These are phyloP conservation scores for Hypoxylon sp. DNA, from an alignment of 2,329 filamentous ascomycete species.

Conservation along the genomic window DNA sequence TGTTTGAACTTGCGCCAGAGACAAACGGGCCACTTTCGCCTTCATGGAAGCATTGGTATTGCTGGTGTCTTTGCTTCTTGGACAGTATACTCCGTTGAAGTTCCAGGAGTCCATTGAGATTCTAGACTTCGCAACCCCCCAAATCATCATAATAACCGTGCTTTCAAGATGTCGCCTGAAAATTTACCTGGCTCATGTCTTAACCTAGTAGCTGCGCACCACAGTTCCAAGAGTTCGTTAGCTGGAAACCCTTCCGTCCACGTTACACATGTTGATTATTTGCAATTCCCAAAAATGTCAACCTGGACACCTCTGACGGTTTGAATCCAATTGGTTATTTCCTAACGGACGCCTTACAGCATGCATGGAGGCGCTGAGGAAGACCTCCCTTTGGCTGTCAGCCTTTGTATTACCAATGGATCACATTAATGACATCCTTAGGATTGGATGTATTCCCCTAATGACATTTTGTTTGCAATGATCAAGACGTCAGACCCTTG, in stretches of 20 bases:
- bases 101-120: slow-evolving; percentile 17
- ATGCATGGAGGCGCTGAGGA: slow-evolving; percentile 37
- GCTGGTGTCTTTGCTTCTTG: slow-evolving; percentile 29
- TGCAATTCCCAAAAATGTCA: slow-evolving; percentile 4
- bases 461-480: slow-evolving; percentile 33
- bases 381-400: slow-evolving; percentile 33
- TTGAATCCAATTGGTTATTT: slow-evolving; percentile 36
- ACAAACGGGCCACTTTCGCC: slow-evolving; percentile 16
- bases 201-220: neutral
- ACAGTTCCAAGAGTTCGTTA: slow-evolving; percentile 2
- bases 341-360: slow-evolving; percentile 24
- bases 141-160: slow-evolving; percentile 12
- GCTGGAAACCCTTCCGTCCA: slow-evolving; percentile 3
- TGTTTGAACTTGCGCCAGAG: slow-evolving; percentile 17
- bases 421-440: slow-evolving; percentile 19
- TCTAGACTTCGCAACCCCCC: slow-evolving; percentile 39
- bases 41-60: slow-evolving; percentile 33
- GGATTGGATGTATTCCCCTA: slow-evolving; percentile 30
- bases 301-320: slow-evolving; percentile 13
- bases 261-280: slow-evolving; percentile 18
- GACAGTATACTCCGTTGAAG: slow-evolving; percentile 3
- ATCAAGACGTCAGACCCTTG: slow-evolving; percentile 17
- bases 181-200: slow-evolving; percentile 6
- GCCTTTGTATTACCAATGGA: slow-evolving; percentile 30
- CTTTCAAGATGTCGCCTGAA: neutral